Conservation (phyloP, 495 filamentous ascomycete species). For the Neurospora sublineolata region DNA sequence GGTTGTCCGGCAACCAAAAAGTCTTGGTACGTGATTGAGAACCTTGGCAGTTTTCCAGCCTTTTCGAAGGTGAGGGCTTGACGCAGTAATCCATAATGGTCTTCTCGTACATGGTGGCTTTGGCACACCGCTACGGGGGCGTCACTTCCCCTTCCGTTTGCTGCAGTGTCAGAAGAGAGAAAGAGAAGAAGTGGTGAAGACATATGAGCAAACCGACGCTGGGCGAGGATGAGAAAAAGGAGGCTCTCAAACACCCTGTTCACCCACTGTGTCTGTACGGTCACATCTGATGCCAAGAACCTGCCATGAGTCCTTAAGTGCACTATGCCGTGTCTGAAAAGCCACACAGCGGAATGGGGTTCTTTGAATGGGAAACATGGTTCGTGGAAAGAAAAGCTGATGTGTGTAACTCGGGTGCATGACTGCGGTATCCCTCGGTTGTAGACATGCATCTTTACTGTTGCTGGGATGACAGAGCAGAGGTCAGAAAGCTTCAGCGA, state of each 20-base stretch:
- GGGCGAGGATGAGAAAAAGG: background rate
- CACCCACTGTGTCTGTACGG: background rate
- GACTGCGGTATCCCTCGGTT: background rate
- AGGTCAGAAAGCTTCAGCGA: background rate
- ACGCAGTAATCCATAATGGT: background rate
- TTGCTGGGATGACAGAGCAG: background rate
- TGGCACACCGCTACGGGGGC: background rate
- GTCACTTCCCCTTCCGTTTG: background rate
- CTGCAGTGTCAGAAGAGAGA: background rate
- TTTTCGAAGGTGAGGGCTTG: background rate
- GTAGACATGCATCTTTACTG: background rate
- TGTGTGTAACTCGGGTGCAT: background rate
- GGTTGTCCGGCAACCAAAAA: background rate
- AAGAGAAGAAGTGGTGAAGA: background rate
- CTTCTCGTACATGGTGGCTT: background rate
- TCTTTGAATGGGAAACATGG: background rate
- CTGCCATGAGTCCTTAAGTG: background rate
- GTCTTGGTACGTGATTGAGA: background rate
- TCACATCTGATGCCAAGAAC: background rate
- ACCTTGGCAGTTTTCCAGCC: background rate
- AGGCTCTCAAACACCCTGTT: background rate
- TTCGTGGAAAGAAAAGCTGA: background rate
- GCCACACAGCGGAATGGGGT: background rate
- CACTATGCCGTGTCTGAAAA: background rate
- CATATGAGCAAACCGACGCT: background rate